Evolutionary conservation across 2,329 filamentous ascomycete species (phyloP).

Genomic region (Emydomyces testavorans): DNA sequence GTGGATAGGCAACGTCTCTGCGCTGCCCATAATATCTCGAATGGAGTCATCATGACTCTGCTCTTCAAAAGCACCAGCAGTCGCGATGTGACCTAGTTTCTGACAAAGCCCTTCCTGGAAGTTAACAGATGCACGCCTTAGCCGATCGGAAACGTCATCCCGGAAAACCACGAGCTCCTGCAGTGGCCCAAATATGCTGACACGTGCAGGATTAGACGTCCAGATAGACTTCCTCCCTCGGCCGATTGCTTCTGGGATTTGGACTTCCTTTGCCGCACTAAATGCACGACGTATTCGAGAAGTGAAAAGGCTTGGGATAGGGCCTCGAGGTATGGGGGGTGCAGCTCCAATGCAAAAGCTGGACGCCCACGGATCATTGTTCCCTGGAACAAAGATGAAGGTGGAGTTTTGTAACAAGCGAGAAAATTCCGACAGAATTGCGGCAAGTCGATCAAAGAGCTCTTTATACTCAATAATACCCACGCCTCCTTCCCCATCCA

Average conservation of each 20-base stretch:
- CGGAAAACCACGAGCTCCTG: conserved; percentile 81
- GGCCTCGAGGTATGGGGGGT: conserved; percentile 37
- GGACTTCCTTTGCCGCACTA: conserved; percentile 55
- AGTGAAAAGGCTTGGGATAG: conserved; percentile 80
- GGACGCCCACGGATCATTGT: conserved; percentile 95
- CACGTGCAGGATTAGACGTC: conserved; percentile 73
- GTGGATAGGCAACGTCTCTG: no score
- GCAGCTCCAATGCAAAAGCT: conserved; percentile 50
- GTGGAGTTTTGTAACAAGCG: conserved; percentile 65
- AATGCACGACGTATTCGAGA: conserved; percentile 74
- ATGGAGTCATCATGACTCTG: not conserved
- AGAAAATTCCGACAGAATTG: conserved; percentile 71
- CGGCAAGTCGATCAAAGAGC: conserved; percentile 78
- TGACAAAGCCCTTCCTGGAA: not conserved
- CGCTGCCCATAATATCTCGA: not conserved
- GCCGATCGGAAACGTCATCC: conserved; percentile 70
- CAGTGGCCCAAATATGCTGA: conserved; percentile 74
- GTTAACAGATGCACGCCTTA: conserved; percentile 61
- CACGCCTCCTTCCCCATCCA: conserved; percentile 56
- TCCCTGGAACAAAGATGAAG: conserved; percentile 87
- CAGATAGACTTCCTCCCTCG: conserved; percentile 65
- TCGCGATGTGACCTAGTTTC: not conserved
- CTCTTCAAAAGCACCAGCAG: not conserved
- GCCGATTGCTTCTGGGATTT: conserved; percentile 29
- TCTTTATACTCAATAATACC: conserved; percentile 96